Evolutionary conservation across 352 stramenopile species (phyloP).

Genomic region (Blastocystis hominis): DNA sequence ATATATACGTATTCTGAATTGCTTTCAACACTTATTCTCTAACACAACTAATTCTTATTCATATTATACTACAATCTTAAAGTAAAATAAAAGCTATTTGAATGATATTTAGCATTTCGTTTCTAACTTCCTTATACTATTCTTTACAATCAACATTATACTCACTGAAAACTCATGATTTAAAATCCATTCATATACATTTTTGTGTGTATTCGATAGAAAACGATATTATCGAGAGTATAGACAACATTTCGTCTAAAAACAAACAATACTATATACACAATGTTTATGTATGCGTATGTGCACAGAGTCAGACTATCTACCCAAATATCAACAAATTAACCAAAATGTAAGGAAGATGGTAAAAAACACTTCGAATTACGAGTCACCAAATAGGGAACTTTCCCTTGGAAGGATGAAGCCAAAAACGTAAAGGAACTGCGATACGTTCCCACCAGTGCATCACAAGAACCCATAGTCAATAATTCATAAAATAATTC

Average conservation of each 20-base stretch:
- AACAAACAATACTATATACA: not conserved
- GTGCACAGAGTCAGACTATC: too few species aligned
- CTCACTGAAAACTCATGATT: too few species aligned
- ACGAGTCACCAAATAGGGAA: not conserved
- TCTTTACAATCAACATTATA: too few species aligned
- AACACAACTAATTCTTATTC: too few species aligned
- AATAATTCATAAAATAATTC: not conserved
- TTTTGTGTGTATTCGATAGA: not conserved
- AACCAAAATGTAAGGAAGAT: not conserved
- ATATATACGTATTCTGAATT: too few species aligned
- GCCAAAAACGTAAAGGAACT: not conserved
- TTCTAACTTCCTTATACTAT: too few species aligned
- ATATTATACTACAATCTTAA: too few species aligned
- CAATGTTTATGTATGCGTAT: too few species aligned
- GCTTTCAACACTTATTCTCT: too few species aligned
- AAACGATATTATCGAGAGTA: not conserved
- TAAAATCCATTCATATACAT: too few species aligned
- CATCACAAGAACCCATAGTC: not conserved
- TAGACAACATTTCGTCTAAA: not conserved
- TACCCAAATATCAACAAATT: not conserved
- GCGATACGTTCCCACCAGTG: not conserved
- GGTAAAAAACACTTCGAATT: not conserved
- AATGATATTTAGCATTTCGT: too few species aligned
- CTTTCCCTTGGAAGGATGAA: not conserved
- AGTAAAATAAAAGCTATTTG: too few species aligned